Conservation (phyloP, 2,329 filamentous ascomycete species). For the Sporothrix mexicana region DNA sequence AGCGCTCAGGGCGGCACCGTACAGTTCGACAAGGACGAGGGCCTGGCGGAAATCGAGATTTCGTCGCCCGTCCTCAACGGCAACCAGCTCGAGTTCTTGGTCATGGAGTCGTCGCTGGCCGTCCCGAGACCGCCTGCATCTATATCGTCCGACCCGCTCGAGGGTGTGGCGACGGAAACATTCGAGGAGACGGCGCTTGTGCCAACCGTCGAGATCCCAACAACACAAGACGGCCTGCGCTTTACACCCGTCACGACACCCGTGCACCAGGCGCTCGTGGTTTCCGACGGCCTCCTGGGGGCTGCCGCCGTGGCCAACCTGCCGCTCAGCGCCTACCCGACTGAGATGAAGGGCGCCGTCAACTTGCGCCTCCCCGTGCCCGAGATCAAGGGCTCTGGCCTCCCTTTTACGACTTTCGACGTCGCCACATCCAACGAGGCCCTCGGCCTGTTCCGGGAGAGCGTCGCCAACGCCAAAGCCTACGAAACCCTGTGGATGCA, state of each 20-base stretch:
- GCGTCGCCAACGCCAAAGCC: constrained; percentile 69
- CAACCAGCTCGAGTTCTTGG: constrained; percentile 68
- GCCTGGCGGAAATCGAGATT: constrained; percentile 65
- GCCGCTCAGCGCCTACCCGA: constrained; percentile 48
- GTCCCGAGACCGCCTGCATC: constrained; percentile 54
- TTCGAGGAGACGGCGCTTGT: constrained; percentile 73
- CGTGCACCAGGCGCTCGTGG: constrained; percentile 79
- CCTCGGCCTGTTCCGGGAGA: constrained; percentile 70
- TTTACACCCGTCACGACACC: constrained; percentile 75
- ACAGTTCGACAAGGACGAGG: constrained; percentile 41
- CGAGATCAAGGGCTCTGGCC: constrained; percentile 41
- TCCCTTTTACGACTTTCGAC: constrained; percentile 66
- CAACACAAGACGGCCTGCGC: constrained; percentile 57
- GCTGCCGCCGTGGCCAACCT: constrained; percentile 60
- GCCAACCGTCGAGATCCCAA: constrained; percentile 73
- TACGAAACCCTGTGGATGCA: constrained; percentile 77
- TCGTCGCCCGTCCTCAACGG: constrained; percentile 67
- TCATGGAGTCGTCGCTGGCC: constrained; percentile 52
- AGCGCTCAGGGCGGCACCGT: not conserved
- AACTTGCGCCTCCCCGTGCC: constrained; percentile 54
- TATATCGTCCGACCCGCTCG: constrained; percentile 40
- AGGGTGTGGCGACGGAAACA: constrained; percentile 46
- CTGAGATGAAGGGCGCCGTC: constrained; percentile 61
- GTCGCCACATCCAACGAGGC: constrained; percentile 66
- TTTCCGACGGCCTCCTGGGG: constrained; percentile 74